A percentile compares a stretch with the other conserved stretches of the same genome.
phyloP scores from a whole-genome alignment of 164 flowering plant species.

The Berberis thunbergii region DNA sequence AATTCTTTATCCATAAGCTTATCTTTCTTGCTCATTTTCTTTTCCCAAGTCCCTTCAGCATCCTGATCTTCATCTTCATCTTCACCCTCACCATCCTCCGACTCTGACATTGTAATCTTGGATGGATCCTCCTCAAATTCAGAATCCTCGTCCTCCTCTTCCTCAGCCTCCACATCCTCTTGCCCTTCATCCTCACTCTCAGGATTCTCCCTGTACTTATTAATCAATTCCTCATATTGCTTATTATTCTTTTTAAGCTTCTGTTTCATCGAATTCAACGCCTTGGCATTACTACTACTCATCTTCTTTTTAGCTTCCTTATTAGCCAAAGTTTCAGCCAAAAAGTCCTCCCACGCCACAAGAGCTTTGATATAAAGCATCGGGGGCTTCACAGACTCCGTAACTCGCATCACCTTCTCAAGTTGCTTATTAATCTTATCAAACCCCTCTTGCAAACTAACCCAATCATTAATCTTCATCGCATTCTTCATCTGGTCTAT shows the following conservation, averaged over 20 bases:
- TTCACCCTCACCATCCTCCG: conserved; percentile 24
- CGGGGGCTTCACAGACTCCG: conserved; percentile 60
- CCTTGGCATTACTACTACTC: conserved; percentile 77
- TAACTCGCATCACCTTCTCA: conserved; percentile 80
- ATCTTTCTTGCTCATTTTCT: conserved; percentile 66
- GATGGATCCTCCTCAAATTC: conserved; percentile 43
- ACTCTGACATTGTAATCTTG: conserved; percentile 15
- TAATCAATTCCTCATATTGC: conserved; percentile 69
- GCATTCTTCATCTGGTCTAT: conserved; percentile 90
- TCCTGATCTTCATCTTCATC: conserved; percentile 21
- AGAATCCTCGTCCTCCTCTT: conserved; percentile 24
- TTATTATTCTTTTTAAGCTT: conserved; percentile 89
- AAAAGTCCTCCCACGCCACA: conserved; percentile 74
- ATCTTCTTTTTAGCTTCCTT: conserved; percentile 94
- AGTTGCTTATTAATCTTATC: conserved; percentile 87
- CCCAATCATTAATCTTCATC: conserved; percentile 95
- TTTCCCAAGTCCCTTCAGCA: conserved; percentile 46
- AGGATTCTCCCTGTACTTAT: conserved; percentile 65
- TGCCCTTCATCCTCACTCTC: conserved; percentile 54
- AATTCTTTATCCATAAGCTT: conserved; percentile 74
- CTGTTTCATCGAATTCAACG: conserved; percentile 88
- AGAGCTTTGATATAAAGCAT: conserved; percentile 64
- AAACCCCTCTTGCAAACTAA: conserved; percentile 72
- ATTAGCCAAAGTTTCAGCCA: conserved; percentile 64
- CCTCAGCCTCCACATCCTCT: conserved; percentile 26